phyloP scores from a whole-genome alignment of 2,329 filamentous ascomycete species.

The Pseudogymnoascus sp. region DNA sequence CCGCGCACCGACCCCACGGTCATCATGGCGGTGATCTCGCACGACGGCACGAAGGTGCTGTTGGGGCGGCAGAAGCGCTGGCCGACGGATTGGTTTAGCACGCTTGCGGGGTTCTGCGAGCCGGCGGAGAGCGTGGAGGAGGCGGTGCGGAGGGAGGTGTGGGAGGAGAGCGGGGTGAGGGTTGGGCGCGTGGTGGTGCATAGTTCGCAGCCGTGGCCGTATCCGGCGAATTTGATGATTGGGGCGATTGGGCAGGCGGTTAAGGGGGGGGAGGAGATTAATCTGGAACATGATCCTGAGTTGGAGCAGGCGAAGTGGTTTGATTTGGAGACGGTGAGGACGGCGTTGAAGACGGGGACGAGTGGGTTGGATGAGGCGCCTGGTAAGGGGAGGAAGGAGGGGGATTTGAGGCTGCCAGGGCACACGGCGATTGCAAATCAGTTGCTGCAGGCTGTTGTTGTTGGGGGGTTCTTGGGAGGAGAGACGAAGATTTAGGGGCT shows the following conservation, averaged over 20 bases:
- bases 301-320: constrained; percentile 89
- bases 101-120: constrained; percentile 80
- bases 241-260: constrained; percentile 80
- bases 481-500: constrained; percentile 22
- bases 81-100: constrained; percentile 80
- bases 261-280: constrained; percentile 71
- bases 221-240: constrained; percentile 79
- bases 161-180: constrained; percentile 74
- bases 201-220: constrained; percentile 82
- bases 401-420: constrained; percentile 72
- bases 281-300: constrained; percentile 82
- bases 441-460: constrained; percentile 68
- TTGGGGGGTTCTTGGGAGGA: constrained; percentile 57
- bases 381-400: constrained; percentile 64
- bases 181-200: constrained; percentile 75
- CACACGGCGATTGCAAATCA: constrained; percentile 88
- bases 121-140: constrained; percentile 81
- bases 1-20: constrained; percentile 81
- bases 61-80: constrained; percentile 81
- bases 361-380: constrained; percentile 60
- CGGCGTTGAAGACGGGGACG: constrained; percentile 62
- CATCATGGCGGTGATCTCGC: constrained; percentile 85
- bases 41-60: constrained; percentile 60
- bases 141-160: constrained; percentile 74
- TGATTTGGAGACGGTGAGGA: constrained; percentile 67